These are phyloP conservation scores for Echeveria elegans DNA, from an alignment of 164 flowering plant genomes.

Conservation along the genomic window DNA sequence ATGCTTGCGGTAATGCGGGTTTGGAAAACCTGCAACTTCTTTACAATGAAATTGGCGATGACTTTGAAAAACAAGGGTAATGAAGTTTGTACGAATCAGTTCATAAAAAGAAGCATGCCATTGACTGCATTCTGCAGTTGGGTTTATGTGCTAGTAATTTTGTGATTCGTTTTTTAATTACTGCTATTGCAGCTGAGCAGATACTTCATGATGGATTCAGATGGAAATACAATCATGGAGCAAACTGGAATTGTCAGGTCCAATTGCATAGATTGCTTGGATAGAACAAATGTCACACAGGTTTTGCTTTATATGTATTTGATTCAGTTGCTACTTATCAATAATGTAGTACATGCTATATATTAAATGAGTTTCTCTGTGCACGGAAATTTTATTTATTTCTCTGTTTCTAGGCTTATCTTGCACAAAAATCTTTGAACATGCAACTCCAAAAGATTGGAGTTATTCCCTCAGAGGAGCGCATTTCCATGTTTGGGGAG, in stretches of 20 bases:
- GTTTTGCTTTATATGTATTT: slow-evolving; percentile 20
- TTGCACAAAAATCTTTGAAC: slow-evolving; percentile 60
- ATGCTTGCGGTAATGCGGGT: slow-evolving; percentile 54
- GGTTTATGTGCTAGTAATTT: slow-evolving; percentile 18
- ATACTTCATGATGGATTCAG: slow-evolving; percentile 60
- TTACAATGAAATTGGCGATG: slow-evolving; percentile 62
- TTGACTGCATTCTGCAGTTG: too few relatives aligned
- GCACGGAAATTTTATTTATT: too few relatives aligned
- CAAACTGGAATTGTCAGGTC: slow-evolving; percentile 75
- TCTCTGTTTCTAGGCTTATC: slow-evolving; percentile 46
- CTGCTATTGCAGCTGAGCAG: slow-evolving; percentile 84
- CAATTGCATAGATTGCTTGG: slow-evolving; percentile 96
- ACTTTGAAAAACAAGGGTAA: slow-evolving; percentile 81
- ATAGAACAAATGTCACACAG: slow-evolving; percentile 97
- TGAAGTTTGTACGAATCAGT: slow-evolving; percentile 7
- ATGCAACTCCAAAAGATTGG: slow-evolving; percentile 63
- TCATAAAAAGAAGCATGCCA: slow-evolving; percentile 10
- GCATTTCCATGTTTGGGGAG: slow-evolving; percentile 48
- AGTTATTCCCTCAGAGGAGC: slow-evolving; percentile 38
- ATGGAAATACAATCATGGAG: slow-evolving; percentile 54
- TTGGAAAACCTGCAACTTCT: slow-evolving; percentile 60
- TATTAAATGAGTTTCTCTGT: too few relatives aligned
- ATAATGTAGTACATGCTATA: too few relatives aligned
- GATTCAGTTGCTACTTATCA: background rate
- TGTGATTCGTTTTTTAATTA: slow-evolving; percentile 32